These are phyloP conservation scores for Venturia asperata DNA, from an alignment of 2,329 filamentous ascomycete genomes.

Conservation along the genomic window DNA sequence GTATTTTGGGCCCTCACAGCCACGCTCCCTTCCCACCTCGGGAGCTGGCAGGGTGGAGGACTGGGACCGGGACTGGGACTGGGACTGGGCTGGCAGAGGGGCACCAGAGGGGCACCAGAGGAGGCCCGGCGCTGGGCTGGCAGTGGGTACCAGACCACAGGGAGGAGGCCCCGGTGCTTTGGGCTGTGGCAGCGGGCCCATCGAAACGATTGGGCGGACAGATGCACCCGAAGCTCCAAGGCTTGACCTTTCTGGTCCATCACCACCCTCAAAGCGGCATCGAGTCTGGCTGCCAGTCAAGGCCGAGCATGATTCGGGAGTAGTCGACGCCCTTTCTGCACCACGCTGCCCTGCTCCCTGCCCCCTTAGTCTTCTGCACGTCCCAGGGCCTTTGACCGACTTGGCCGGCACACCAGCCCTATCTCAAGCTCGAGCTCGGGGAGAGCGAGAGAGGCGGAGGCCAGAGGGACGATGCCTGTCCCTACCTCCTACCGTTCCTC, in stretches of 20 bases:
- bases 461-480: constrained; percentile 1
- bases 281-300: neutral
- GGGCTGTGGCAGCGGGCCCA: neutral
- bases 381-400: constrained; percentile 11
- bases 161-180: neutral
- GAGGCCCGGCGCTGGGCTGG: too few relatives aligned
- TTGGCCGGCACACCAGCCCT: constrained; percentile 9
- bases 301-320: constrained; percentile 8
- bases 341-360: neutral
- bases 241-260: neutral
- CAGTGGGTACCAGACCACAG: neutral
- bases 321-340: constrained; percentile 8
- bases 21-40: neutral
- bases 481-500: neutral
- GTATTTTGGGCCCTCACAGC: constrained; percentile 10
- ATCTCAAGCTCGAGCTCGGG: constrained; percentile 17
- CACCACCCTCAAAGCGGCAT: neutral
- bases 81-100: too few relatives aligned
- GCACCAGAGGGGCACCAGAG: too few relatives aligned
- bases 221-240: neutral
- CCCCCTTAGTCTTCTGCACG: neutral
- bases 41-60: neutral
- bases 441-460: constrained; percentile 14
- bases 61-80: too few relatives aligned
- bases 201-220: neutral